Base-by-base conservation (phyloP, 2,329 filamentous ascomycete genomes). In the Didymella pinodella region DNA sequence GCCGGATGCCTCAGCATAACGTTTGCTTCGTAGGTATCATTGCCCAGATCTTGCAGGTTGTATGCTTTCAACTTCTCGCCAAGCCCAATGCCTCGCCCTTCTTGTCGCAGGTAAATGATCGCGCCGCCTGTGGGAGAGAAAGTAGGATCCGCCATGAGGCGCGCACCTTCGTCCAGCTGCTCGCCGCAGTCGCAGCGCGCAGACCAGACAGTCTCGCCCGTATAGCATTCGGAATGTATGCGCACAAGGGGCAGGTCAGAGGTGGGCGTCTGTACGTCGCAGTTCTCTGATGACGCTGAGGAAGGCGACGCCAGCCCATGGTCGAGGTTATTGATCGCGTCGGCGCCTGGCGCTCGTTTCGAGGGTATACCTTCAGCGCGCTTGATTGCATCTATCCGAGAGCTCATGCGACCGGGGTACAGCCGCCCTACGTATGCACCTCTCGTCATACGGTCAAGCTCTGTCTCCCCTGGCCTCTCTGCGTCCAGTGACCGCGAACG, bases 181-280 rank as follows among this genome's bases (percentile, higher is more conserved):
- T 99, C 95, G 56, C 95, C 95, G 76, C 95, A 99, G 79, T 99
- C 95, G 80, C 95, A 99, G 28, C 95, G 88, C 34, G 95, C 94
- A 7, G 93, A 97, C 95, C 95, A 98, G 0, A 96, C 95, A 0
- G 95, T 99, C 82, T 99, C 95, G 59, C 95, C 95, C 0, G 95
- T 99, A 78, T 99, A 99, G 80, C 95, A 99, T 78, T 99, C 95
- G 3, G 92, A 96, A 77, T 99, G 95, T 73, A 99, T 99, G 57
- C 95, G 86, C 46, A 99, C 94, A 38, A 99, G 82, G 0, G 95
- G 92, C 1, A 90, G 78, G 12, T 77, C 74, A 3, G 73, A 66
- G 4, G 75, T 71, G 0, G 70, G 61, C 7, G 73, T 65, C 29
- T 66, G 65, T 2, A 54, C 57, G n/a, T 72, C 70, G 28, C 71